A percentile compares a stretch with the other conserved stretches of the same genome.
phyloP scores from a whole-genome alignment of 768 basidiomycete species.

The Phanerochaete sordida region DNA sequence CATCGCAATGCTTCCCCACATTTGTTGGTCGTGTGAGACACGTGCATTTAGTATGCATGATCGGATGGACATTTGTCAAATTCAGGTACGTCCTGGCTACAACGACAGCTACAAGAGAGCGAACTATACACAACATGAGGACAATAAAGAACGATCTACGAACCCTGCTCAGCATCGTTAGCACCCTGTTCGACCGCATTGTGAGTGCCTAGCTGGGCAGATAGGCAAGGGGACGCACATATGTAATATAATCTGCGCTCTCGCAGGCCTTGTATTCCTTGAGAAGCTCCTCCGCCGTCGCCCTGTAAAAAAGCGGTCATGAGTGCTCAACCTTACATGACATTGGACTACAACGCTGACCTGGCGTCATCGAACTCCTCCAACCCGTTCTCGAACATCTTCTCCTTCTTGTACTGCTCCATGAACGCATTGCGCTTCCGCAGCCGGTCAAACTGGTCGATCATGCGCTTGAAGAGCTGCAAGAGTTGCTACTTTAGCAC shows the following conservation, averaged over 20 bases:
- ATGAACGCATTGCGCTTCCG: constrained; percentile 89
- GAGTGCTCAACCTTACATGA: not conserved
- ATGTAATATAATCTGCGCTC: constrained; percentile 90
- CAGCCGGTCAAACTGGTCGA: constrained; percentile 91
- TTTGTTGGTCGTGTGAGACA: constrained; percentile 7
- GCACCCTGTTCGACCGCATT: constrained; percentile 25
- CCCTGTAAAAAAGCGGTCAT: constrained; percentile 43
- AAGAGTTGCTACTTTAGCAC: not conserved
- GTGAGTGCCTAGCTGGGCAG: not conserved
- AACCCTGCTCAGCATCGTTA: constrained; percentile 27
- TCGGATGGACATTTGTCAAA: not conserved
- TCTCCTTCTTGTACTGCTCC: constrained; percentile 97
- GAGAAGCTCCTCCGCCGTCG: constrained; percentile 80
- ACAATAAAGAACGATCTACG: not conserved
- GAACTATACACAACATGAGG: not conserved
- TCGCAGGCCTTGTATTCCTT: constrained; percentile 98
- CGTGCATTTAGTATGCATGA: too few species aligned
- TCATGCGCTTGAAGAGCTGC: constrained; percentile 92
- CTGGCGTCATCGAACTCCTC: constrained; percentile 98
- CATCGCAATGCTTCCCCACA: constrained; percentile 16
- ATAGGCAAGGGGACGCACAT: constrained; percentile 43
- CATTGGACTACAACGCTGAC: constrained; percentile 36
- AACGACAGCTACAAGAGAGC: not conserved
- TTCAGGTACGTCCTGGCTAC: too few species aligned
- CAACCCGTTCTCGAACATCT: constrained; percentile 88